Conservation (phyloP, 2,329 filamentous ascomycete species). For the Westerdykella sp. region DNA sequence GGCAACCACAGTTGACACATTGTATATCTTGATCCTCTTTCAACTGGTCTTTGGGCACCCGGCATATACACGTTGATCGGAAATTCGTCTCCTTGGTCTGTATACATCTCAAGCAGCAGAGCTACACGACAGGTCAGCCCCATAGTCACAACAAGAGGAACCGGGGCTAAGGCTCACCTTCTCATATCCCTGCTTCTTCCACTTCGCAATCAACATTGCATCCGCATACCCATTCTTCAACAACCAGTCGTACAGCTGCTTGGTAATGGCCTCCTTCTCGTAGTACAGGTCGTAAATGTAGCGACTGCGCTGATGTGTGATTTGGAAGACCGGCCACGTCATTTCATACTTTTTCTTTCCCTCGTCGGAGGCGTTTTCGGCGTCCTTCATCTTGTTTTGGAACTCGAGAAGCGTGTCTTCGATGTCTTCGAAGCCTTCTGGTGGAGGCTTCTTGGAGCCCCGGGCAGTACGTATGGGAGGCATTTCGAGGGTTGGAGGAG, state of each 20-base stretch:
- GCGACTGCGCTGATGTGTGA: constrained; percentile 82
- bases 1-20: constrained; percentile 91
- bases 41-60: constrained; percentile 80
- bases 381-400: constrained; percentile 88
- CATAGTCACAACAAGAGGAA: constrained; percentile 6
- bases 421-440: constrained; percentile 81
- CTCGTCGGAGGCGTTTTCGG: constrained; percentile 77
- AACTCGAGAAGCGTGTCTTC: constrained; percentile 82
- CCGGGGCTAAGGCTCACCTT: constrained; percentile 56
- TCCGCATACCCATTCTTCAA: constrained; percentile 97
- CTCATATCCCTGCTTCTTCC: constrained; percentile 99
- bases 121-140: constrained; percentile 40
- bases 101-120: constrained; percentile 92
- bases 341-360: constrained; percentile 84
- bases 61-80: constrained; percentile 93
- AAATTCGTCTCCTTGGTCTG: constrained; percentile 99
- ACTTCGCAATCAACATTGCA: constrained; percentile 93
- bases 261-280: constrained; percentile 91
- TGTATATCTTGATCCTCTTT: constrained; percentile 88
- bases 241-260: constrained; percentile 88
- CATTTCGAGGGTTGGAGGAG: constrained; percentile 46
- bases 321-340: constrained; percentile 96
- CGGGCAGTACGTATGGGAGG: constrained; percentile 65
- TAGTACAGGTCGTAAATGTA: constrained; percentile 99
- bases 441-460: constrained; percentile 73